Evolutionary conservation across 441 rosid species (phyloP), one percentile per base, ranked within the genome.

Genomic region (Capsella rubella): DNA sequence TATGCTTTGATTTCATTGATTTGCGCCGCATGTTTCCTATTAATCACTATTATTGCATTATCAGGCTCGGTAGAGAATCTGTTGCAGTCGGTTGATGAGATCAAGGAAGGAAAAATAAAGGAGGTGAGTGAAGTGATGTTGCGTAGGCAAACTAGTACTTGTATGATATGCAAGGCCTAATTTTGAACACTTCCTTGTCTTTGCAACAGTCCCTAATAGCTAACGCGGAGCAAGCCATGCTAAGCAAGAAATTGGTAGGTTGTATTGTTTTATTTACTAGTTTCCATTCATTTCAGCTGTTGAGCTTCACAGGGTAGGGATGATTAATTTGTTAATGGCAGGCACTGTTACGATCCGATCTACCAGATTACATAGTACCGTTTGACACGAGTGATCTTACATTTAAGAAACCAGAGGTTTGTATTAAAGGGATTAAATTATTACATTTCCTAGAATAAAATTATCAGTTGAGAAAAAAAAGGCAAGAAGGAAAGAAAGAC

Each of bases 311-410:
- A 46, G 18, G 14, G 58, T 58, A 62, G 45, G 49, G 39, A 29
- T 60, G 74, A 10, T 67, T 52, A 67, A 15, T 29, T 15, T 15
- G 27, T 51, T 28, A 64, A 55, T 83, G 72, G 69, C 86, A 95
- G 99, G 98, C 97, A 69, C 69, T 89, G 73, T 82, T 95, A 54
- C 86, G 98, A 37, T 82, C 85, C 63, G 97, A 95, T 86, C 97
- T 95, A 71, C 97, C 98, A 16, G 82, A 71, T 74, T 92, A 90
- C 80, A 89, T 95, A 79, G 96, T 92, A 39, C 99, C 99, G n/a
- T 91, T 90, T 83, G 77, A 81, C 14, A 81, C 89, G 4, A 49
- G 51, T 50, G 97, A 95, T 78, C 85, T 95, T 46, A 28, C 31
- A 21, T 92, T 95, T 74, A 80, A 71, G 76, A 95, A 81, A 75